Conservation (phyloP, 2,329 filamentous ascomycete species). For the Dactylonectria macrodidyma region DNA sequence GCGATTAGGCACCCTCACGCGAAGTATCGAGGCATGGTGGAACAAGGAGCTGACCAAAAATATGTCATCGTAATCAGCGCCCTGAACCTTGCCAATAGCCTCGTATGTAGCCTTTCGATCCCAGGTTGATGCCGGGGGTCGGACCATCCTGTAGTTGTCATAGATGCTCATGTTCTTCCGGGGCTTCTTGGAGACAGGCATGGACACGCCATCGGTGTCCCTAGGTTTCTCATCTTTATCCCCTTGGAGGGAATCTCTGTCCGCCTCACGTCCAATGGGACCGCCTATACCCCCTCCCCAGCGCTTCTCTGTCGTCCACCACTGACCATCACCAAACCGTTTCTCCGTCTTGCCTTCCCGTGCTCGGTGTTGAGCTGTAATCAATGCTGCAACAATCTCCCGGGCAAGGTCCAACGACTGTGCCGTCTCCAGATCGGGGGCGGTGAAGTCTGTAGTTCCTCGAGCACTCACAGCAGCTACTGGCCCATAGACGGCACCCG, state of each 20-base stretch:
- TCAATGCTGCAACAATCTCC: constrained; percentile 72
- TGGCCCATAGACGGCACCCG: constrained; percentile 74
- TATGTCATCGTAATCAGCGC: constrained; percentile 70
- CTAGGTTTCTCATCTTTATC: constrained; percentile 60
- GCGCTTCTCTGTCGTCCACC: constrained; percentile 73
- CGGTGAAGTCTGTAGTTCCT: constrained; percentile 66
- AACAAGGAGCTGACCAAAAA: constrained; percentile 74
- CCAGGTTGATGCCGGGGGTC: constrained; percentile 71
- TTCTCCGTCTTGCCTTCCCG: constrained; percentile 71
- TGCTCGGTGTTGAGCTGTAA: constrained; percentile 75
- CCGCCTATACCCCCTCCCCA: constrained; percentile 77
- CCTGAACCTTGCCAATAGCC: constrained; percentile 67
- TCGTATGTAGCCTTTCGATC: constrained; percentile 72
- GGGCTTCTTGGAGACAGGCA: constrained; percentile 60
- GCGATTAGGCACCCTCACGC: constrained; percentile 70
- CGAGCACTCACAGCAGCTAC: constrained; percentile 73
- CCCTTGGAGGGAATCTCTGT: constrained; percentile 61
- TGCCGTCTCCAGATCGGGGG: constrained; percentile 64
- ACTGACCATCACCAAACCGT: constrained; percentile 70
- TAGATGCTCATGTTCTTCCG: constrained; percentile 72
- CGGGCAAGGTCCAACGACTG: constrained; percentile 74
- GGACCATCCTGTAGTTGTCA: constrained; percentile 75
- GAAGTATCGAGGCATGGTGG: constrained; percentile 72
- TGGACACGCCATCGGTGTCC: constrained; percentile 43
- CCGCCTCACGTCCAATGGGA: constrained; percentile 73